Evolutionary conservation across 2,329 filamentous ascomycete species (phyloP).

Genomic region (Claviceps sp.): DNA sequence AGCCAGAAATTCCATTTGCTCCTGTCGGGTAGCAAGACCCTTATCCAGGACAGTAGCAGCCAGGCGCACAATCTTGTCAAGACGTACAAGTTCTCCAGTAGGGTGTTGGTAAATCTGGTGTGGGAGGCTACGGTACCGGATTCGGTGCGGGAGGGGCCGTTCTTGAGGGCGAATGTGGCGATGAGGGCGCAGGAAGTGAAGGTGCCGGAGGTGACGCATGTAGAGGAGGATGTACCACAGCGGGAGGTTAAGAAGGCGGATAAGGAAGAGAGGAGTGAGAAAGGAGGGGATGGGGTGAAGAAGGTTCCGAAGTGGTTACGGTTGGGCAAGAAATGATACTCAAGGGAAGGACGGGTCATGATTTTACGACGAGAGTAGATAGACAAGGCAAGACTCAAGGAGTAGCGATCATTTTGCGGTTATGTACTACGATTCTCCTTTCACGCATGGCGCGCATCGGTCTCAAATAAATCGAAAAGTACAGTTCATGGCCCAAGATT

Average conservation of each 20-base stretch:
- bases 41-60: conserved; percentile 33
- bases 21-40: conserved; percentile 40
- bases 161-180: conserved; percentile 45
- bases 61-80: conserved; percentile 49
- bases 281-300: conserved; percentile 27
- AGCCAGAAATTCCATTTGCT: conserved; percentile 60
- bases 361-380: too few species aligned
- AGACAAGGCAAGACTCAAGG: too few species aligned
- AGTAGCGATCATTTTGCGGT: too few species aligned
- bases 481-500: too few species aligned
- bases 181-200: conserved; percentile 53
- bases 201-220: conserved; percentile 41
- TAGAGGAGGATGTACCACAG: conserved; percentile 17
- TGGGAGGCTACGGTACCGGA: conserved; percentile 55
- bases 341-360: too few species aligned
- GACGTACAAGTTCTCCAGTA: conserved; percentile 55
- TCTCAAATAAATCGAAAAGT: too few species aligned
- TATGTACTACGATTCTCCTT: too few species aligned
- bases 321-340: conserved; percentile 51
- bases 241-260: conserved; percentile 10
- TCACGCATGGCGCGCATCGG: too few species aligned
- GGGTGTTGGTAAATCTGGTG: conserved; percentile 60
- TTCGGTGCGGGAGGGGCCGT: conserved; percentile 38
- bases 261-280: conserved; percentile 23
- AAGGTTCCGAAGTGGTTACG: conserved; percentile 60